Evolutionary conservation across 73 alveolate species (phyloP), one percentile per base, ranked within the genome.

Genomic region (Uronychia setigera): DNA sequence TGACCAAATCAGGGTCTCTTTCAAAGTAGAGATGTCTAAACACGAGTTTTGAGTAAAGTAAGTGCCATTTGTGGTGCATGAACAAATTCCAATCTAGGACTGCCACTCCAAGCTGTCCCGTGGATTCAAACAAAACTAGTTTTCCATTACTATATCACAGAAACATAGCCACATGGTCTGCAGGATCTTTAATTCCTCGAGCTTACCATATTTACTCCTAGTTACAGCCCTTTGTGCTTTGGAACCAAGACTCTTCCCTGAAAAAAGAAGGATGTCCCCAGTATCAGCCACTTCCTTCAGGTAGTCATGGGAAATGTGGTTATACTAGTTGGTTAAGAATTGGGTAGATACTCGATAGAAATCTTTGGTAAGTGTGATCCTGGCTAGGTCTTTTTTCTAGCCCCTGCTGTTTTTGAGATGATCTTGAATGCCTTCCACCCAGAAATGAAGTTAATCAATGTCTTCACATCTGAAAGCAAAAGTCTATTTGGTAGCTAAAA

Each of bases 211-310:
- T 84, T 95, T 92, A 79, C 97, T 96, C 74, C 97, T 84, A 1
- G 99, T 97, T 31, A 94, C 60, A 14, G 93, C 91, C 83, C 99
- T 91, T 80, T 96, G 95, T 9, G 96, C 81, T 82, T 91, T 91
- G 0, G 98, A 86, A 27, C 83, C 89, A 83, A 94, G 76, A 28
- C 93, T 84, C 0, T 88, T 76, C 79, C 98, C 94, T 67, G 93
- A 81, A 84, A 97, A 97, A 27, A 97, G 93, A 60, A 97, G 86
- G 57, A 97, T 88, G 87, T 97, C 99, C 1, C 99, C 99, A n/a
- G 99, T 97, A 74, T 96, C 93, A n/a, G 97, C 99, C 32, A 78
- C 80, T 58, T 79, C 67, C 35, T 91, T 90, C 90, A 95, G 93
- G 84, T 57, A 77, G 32, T 80, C 30, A 35, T 89, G 83, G 32